Evolutionary conservation across 2,329 filamentous ascomycete species (phyloP).

Genomic region (Paracamarosporium sp.): DNA sequence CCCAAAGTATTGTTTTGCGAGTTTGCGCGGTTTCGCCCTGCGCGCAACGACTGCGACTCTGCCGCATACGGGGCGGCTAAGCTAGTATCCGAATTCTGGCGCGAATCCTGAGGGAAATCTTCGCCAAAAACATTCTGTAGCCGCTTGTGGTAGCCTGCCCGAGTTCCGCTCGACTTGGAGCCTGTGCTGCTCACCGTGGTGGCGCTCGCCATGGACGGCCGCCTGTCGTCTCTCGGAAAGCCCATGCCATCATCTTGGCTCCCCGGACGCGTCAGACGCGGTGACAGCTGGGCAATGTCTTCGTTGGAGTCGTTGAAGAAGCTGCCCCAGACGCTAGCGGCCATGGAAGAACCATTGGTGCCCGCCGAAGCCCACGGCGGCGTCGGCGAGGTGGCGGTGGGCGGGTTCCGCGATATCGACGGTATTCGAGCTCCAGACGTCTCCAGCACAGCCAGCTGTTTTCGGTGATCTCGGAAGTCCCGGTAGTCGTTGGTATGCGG

Average conservation of each 20-base stretch:
- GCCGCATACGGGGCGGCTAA: conserved; percentile 59
- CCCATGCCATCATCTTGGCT: conserved; percentile 56
- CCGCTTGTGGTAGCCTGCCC: conserved; percentile 73
- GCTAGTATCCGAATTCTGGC: conserved; percentile 75
- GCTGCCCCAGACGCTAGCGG: conserved; percentile 57
- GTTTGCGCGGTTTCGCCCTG: conserved; percentile 79
- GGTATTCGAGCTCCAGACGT: conserved; percentile 64
- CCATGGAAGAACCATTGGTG: conserved; percentile 48
- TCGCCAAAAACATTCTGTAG: conserved; percentile 93
- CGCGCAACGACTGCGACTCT: conserved; percentile 66
- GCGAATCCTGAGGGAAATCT: conserved; percentile 72
- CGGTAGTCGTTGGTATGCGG: conserved; percentile 65
- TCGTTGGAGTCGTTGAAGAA: conserved; percentile 82
- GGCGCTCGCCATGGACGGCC: conserved; percentile 87
- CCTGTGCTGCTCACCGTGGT: conserved; percentile 86
- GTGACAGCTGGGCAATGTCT: conserved; percentile 72
- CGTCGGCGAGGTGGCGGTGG: conserved; percentile 61
- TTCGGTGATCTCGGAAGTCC: conserved; percentile 65
- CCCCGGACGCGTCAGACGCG: conserved; percentile 66
- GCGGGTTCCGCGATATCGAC: conserved; percentile 64
- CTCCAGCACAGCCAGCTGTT: conserved; percentile 73
- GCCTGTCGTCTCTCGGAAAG: conserved; percentile 69
- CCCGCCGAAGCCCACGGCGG: conserved; percentile 60
- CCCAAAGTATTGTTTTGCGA: conserved; percentile 72
- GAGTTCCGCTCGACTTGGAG: conserved; percentile 75